phyloP scores from a whole-genome alignment of 2,329 filamentous ascomycete genomes.

The Phaeophleospora eucalypticola region DNA sequence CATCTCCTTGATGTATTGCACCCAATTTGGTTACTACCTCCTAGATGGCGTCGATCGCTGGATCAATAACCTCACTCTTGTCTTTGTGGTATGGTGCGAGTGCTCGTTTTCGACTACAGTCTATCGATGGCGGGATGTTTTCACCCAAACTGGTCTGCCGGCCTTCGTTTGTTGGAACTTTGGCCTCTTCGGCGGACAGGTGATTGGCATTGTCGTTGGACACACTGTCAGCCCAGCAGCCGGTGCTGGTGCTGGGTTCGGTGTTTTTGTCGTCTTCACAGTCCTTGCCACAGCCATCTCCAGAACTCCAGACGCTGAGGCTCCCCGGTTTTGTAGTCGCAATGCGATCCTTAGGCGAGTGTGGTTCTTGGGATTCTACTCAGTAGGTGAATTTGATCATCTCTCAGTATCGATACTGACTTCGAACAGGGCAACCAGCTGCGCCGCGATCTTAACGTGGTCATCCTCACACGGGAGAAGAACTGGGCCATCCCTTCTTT shows the following conservation, averaged over 20 bases:
- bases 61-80: too few relatives aligned
- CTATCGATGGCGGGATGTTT: conserved; percentile 50
- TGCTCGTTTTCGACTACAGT: conserved; percentile 51
- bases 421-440: conserved; percentile 7
- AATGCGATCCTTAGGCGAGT: conserved; percentile 32
- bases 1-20: too few relatives aligned
- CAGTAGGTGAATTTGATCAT: conserved; percentile 40
- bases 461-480: conserved; percentile 48
- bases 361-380: conserved; percentile 56
- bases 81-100: too few relatives aligned
- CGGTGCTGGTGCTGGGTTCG: conserved; percentile 46
- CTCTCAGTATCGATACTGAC: not conserved
- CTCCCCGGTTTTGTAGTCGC: conserved; percentile 4
- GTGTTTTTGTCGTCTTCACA: conserved; percentile 44
- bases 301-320: conserved; percentile 8
- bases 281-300: conserved; percentile 30
- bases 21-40: too few relatives aligned
- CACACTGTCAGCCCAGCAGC: conserved; percentile 36
- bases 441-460: conserved; percentile 51
- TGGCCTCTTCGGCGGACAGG: conserved; percentile 51
- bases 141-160: conserved; percentile 42
- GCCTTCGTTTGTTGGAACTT: conserved; percentile 46
- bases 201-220: conserved; percentile 49
- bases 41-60: too few relatives aligned
- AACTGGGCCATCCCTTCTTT: conserved; percentile 56